Evolutionary conservation across 345 rosid genomes (phyloP).

Genomic region (Gossypium mustelinum): DNA sequence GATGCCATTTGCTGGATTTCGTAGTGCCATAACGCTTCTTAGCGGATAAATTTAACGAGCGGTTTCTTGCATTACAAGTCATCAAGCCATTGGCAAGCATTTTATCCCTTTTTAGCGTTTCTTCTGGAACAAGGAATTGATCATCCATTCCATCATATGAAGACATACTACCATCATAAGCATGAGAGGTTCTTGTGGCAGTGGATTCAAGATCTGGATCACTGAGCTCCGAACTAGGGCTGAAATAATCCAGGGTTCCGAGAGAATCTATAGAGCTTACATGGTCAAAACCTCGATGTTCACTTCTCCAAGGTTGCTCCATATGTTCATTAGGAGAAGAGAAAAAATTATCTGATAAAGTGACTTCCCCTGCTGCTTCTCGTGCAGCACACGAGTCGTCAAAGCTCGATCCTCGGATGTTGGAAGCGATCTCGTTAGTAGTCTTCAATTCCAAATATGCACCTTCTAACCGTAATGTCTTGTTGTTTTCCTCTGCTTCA

Average conservation of each 20-base stretch:
- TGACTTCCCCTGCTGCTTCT: slow-evolving; percentile 19
- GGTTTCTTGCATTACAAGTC: slow-evolving; percentile 29
- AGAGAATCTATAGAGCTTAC: slow-evolving; percentile 30
- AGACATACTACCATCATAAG: slow-evolving; percentile 66
- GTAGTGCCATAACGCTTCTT: slow-evolving; percentile 24
- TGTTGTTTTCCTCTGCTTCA: slow-evolving; percentile 18
- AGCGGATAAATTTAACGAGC: slow-evolving; percentile 28
- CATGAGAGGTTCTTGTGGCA: slow-evolving; percentile 44
- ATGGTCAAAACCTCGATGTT: slow-evolving; percentile 7
- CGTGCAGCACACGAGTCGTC: slow-evolving; percentile 1
- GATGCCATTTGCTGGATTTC: slow-evolving; percentile 31
- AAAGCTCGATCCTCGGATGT: slow-evolving; percentile 6
- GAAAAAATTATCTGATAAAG: slow-evolving; percentile 13
- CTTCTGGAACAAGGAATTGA: slow-evolving; percentile 38
- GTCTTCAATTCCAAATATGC: slow-evolving; percentile 20
- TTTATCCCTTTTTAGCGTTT: slow-evolving; percentile 31
- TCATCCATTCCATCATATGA: slow-evolving; percentile 62
- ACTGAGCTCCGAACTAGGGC: slow-evolving; percentile 46
- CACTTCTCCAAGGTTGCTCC: slow-evolving; percentile 23
- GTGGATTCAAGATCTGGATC: slow-evolving; percentile 31
- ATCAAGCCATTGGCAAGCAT: slow-evolving; percentile 20
- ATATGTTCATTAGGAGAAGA: slow-evolving; percentile 24
- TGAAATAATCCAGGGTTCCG: slow-evolving; percentile 28
- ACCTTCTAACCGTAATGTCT: slow-evolving; percentile 16
- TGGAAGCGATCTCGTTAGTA: slow-evolving; percentile 9